phyloP scores from a whole-genome alignment of 768 basidiomycete species.

The Dioszegia hungarica region DNA sequence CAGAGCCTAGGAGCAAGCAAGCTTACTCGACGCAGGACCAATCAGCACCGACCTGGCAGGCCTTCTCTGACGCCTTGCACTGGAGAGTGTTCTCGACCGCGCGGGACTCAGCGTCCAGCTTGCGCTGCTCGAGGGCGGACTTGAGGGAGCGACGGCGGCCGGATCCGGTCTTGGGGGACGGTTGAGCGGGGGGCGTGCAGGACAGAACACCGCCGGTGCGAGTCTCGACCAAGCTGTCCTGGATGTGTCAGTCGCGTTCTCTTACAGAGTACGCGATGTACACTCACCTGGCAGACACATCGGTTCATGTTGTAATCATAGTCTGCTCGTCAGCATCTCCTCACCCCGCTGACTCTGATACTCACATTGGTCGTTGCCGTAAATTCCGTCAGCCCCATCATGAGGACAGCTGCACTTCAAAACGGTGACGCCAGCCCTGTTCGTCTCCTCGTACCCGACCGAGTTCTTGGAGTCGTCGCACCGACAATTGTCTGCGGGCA shows the following conservation, averaged over 20 bases:
- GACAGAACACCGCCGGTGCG: background rate
- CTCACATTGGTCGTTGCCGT: slow-evolving; percentile 1
- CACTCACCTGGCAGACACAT: slow-evolving; percentile 3
- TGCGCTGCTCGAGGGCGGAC: background rate
- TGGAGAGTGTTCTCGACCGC: background rate
- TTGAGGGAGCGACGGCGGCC: background rate
- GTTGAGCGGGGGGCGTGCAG: background rate
- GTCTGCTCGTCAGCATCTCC: background rate
- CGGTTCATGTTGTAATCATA: background rate
- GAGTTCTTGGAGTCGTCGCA: background rate
- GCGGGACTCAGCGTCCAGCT: background rate
- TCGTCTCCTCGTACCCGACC: background rate
- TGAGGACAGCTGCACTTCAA: background rate
- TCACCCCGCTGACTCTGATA: background rate
- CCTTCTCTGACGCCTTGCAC: slow-evolving; percentile 13
- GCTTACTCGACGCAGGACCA: slow-evolving; percentile 21
- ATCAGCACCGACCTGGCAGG: slow-evolving; percentile 12
- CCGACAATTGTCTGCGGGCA: background rate
- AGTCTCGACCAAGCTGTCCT: background rate
- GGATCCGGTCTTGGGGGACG: background rate
- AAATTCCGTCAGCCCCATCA: background rate
- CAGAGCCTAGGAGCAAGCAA: too few relatives aligned
- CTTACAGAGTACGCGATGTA: background rate
- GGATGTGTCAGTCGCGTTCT: background rate
- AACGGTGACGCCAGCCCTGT: too few relatives aligned